These are phyloP conservation scores for Ustilago crameri DNA, from an alignment of 1,284 basidiomycete genomes.

Conservation along the genomic window DNA sequence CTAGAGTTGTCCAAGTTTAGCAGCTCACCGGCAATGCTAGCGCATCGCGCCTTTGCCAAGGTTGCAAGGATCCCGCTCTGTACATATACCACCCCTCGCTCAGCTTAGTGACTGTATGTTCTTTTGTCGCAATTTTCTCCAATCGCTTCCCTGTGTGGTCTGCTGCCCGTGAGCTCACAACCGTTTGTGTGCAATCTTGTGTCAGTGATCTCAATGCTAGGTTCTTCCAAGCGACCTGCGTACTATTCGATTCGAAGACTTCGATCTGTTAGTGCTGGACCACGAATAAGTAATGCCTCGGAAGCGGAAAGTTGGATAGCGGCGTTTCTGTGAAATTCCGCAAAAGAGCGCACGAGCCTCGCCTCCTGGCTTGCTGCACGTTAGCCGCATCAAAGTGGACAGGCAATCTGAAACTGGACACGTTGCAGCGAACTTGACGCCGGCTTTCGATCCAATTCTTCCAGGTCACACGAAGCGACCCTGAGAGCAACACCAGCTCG, in stretches of 20 bases:
- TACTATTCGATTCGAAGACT: too few relatives aligned
- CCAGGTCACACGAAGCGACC: conserved; percentile 6
- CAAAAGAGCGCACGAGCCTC: too few relatives aligned
- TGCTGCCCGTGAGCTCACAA: background rate
- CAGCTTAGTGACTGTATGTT: conserved; percentile 9
- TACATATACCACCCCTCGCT: conserved; percentile 27
- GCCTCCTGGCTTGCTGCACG: conserved; percentile 9
- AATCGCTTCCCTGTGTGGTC: background rate
- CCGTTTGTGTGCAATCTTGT: too few relatives aligned
- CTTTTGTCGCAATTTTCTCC: background rate
- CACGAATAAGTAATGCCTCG: too few relatives aligned
- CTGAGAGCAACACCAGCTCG: conserved; percentile 7
- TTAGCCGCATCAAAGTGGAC: conserved; percentile 29
- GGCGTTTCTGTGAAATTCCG: too few relatives aligned
- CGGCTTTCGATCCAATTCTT: conserved; percentile 27
- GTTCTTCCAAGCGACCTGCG: too few relatives aligned
- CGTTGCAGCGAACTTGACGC: background rate
- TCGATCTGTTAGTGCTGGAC: too few relatives aligned
- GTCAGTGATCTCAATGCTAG: too few relatives aligned
- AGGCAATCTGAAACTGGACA: conserved; percentile 16
- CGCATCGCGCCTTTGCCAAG: background rate
- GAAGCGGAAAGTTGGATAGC: too few relatives aligned
- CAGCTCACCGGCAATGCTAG: background rate
- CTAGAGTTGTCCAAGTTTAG: background rate
- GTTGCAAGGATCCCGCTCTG: conserved; percentile 7